Evolutionary conservation across 805 yeast species (phyloP), one percentile per base, ranked within the genome.

Genomic region (Phaffomyces antillensis): DNA sequence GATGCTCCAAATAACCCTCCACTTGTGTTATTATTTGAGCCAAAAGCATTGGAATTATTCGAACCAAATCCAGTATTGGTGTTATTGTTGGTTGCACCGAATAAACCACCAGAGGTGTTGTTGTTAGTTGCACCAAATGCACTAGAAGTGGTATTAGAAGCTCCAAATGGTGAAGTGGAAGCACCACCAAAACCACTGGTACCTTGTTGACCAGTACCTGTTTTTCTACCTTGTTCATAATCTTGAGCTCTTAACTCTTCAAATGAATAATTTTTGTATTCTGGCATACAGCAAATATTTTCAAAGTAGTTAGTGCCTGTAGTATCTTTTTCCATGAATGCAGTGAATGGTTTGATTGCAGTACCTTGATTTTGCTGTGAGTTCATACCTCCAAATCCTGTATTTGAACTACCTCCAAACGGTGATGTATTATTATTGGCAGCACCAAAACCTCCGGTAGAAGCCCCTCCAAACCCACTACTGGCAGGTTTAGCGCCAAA

Each of bases 221-320:
- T 78, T 48, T 78, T 73, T 58, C 93, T 73, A 44, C 77, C 78
- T 51, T 80, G 85, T 54, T 79, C 78, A 61, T 93, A 93, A 66
- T 93, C 99, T 62, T 84, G 91, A 54, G 76, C 69, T 60, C 99
- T 77, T 63, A 93, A 75, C 61, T 93, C 99, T 63, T 89, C 97
- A 58, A 81, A 76, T 0, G 96, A 86, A 55, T 64, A 86, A 54
- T 81, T 80, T 54, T 75, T 75, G 61, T 91, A 93, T 63, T 88
- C 96, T 6, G 95, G 96, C 97, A 93, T 90, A 38, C 86, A 76
- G 11, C 86, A 70, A 49, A 93, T 83, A 54, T 79, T 79, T 63
- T 91, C 87, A 65, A 71, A 90, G 41, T 72, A 65, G 44, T 79
- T 81, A 18, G 71, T 68, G 7, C 76, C 75, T 30, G 79, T 75